phyloP scores from a whole-genome alignment of 495 filamentous ascomycete genomes.

The Sporormia fimetaria region DNA sequence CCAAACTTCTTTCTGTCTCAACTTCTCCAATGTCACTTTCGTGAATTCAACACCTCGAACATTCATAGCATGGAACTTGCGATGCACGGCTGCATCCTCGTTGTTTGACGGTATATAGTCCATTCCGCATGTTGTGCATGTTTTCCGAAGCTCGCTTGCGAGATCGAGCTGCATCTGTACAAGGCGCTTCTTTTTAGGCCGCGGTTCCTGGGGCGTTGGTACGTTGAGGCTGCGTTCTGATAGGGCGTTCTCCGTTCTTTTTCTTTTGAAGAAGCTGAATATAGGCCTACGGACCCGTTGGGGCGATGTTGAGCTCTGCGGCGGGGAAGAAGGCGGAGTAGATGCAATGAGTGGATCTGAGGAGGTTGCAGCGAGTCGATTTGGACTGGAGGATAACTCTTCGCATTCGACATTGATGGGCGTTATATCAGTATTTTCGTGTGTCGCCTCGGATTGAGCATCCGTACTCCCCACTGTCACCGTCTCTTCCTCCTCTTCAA shows the following conservation, averaged over 20 bases:
- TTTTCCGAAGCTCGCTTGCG: slow-evolving; percentile 46
- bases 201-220: slow-evolving; percentile 2
- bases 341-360: slow-evolving; percentile 15
- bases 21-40: slow-evolving; percentile 43
- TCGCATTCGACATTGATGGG: slow-evolving; percentile 4
- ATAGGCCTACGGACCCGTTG: slow-evolving; percentile 10
- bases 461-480: background rate
- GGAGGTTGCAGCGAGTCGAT: slow-evolving; percentile 3
- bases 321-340: slow-evolving; percentile 19
- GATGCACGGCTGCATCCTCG: slow-evolving; percentile 54
- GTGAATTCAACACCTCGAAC: slow-evolving; percentile 52
- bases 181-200: slow-evolving; percentile 29
- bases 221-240: slow-evolving; percentile 15
- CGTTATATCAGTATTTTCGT: background rate
- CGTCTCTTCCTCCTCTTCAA: slow-evolving; percentile 9
- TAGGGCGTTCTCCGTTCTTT: slow-evolving; percentile 9
- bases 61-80: slow-evolving; percentile 57
- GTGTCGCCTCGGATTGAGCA: background rate
- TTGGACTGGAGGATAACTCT: slow-evolving; percentile 11
- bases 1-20: slow-evolving; percentile 21
- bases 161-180: slow-evolving; percentile 60
- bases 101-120: slow-evolving; percentile 56
- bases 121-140: slow-evolving; percentile 58
- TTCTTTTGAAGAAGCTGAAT: slow-evolving; percentile 17
- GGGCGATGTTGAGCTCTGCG: slow-evolving; percentile 1